These are phyloP conservation scores for Lathyrus sativus DNA, from an alignment of 306 rosid genomes.

Conservation along the genomic window DNA sequence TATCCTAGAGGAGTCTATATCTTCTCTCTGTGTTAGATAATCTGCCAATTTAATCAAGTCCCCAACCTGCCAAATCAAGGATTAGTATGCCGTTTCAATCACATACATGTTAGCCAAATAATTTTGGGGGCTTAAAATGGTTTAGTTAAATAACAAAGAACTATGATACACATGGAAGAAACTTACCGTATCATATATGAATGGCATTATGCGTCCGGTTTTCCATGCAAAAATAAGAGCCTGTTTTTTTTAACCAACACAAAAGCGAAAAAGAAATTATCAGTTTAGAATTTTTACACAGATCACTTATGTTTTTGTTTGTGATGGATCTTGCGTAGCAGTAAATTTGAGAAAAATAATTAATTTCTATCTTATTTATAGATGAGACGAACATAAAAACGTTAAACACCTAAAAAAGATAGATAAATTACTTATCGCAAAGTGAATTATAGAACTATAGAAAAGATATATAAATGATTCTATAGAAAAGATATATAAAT, in stretches of 20 bases:
- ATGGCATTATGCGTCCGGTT: conserved; percentile 80
- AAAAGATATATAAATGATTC: too few relatives aligned
- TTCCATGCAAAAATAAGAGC: conserved; percentile 88
- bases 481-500: too few relatives aligned
- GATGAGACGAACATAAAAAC: not conserved
- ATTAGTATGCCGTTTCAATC: conserved; percentile 3
- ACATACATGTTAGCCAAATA: conserved; percentile 27
- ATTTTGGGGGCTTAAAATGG: conserved; percentile 26
- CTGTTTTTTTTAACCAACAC: conserved; percentile 43
- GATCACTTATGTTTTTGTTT: not conserved
- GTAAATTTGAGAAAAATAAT: conserved; percentile 9
- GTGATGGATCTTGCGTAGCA: not conserved
- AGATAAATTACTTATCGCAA: too few relatives aligned
- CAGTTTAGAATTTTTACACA: conserved; percentile 31
- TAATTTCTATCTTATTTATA: not conserved
- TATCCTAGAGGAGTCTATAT: conserved; percentile 69
- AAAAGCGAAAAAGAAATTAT: conserved; percentile 22
- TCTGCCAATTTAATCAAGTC: conserved; percentile 94
- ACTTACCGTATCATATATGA: conserved; percentile 93
- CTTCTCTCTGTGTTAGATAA: conserved; percentile 73
- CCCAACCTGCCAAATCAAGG: conserved; percentile 66
- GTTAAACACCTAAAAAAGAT: not conserved
- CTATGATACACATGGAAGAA: conserved; percentile 17
- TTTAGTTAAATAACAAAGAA: conserved; percentile 32
- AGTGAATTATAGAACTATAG: too few relatives aligned